Conservation (phyloP, 2,329 filamentous ascomycete species). For the Penicillium sp. region DNA sequence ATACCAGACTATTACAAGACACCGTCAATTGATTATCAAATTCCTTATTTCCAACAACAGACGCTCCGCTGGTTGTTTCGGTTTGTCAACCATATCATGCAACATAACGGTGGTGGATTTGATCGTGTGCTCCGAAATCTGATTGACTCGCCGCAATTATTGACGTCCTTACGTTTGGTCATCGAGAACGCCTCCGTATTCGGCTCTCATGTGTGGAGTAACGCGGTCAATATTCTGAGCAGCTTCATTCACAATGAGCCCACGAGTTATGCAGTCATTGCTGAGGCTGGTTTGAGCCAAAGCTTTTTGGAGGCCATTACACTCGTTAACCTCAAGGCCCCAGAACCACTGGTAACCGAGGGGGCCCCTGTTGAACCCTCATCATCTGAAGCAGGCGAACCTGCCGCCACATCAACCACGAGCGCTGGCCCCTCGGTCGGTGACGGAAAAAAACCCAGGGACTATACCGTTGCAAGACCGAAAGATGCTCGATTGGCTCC, state of each 20-base stretch:
- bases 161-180: conserved; percentile 78
- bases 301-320: conserved; percentile 84
- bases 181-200: conserved; percentile 80
- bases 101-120: conserved; percentile 79
- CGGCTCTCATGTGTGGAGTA: conserved; percentile 94
- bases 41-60: conserved; percentile 91
- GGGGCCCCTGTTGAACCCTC: conserved; percentile 23
- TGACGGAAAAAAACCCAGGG: conserved; percentile 30
- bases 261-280: conserved; percentile 94
- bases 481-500: conserved; percentile 54
- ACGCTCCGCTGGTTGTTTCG: conserved; percentile 93
- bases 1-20: conserved; percentile 76
- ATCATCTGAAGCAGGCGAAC: conserved; percentile 37
- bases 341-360: conserved; percentile 37
- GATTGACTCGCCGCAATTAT: conserved; percentile 86
- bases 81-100: conserved; percentile 94
- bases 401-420: conserved; percentile 39
- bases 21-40: conserved; percentile 86
- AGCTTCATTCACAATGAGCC: conserved; percentile 99
- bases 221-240: conserved; percentile 86
- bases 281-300: conserved; percentile 88
- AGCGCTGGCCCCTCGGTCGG: conserved; percentile 29
- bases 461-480: conserved; percentile 38
- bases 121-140: conserved; percentile 90
- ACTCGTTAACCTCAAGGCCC: conserved; percentile 43